Evolutionary conservation across 2,329 filamentous ascomycete genomes (phyloP), one percentile per base, ranked within the genome.

Genomic region (Lachnellula arida): DNA sequence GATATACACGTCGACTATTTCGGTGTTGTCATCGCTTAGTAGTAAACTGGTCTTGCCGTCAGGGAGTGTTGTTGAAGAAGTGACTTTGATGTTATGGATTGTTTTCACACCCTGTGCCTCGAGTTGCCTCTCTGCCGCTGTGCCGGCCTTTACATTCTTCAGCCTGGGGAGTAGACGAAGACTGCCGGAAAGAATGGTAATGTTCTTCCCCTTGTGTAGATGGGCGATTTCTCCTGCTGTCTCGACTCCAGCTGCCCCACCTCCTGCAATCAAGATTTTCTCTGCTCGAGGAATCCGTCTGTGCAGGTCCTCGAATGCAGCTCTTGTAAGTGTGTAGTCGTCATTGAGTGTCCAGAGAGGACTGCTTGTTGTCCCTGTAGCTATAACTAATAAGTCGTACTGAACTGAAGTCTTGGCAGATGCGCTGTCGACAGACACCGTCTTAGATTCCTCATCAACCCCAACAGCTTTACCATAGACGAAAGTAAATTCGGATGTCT

Each of bases 101-200:
- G 83, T 69, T 40, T 73, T 70, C 23, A 85, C 81, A 49, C 77
- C 75, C 34, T 85, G 74, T 62, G 76, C 75, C 53, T 68, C 68
- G 17, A 85, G 76, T 54, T 66, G 66, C 55, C 70, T 67, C 5
- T 76, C 76, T 14, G 71, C 67, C 1, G 44, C 32, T 14, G n/a
- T n/a, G 39, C 48, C 17, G 4, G n/a, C 17, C 15, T 15, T 11
- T 14, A 35, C 43, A 3, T 54, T 11, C 5, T 50, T 15, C 19
- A 63, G 54, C 17, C 49, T 44, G 5, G 51, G 54, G 4, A 65
- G 60, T 3, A 65, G 44, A 22, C 47, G 28, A 11, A 40, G 25
- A n/a, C 12, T 32, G 2, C 59, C 61, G 1, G 63, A 61, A 15
- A 65, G 43, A n/a, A 62, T 47, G 34, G 62, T 67, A 28, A 63